A percentile compares a stretch with the other conserved stretches of the same genome.
phyloP scores from a whole-genome alignment of 2,329 filamentous ascomycete genomes.

The Paramyrothecium sp. region DNA sequence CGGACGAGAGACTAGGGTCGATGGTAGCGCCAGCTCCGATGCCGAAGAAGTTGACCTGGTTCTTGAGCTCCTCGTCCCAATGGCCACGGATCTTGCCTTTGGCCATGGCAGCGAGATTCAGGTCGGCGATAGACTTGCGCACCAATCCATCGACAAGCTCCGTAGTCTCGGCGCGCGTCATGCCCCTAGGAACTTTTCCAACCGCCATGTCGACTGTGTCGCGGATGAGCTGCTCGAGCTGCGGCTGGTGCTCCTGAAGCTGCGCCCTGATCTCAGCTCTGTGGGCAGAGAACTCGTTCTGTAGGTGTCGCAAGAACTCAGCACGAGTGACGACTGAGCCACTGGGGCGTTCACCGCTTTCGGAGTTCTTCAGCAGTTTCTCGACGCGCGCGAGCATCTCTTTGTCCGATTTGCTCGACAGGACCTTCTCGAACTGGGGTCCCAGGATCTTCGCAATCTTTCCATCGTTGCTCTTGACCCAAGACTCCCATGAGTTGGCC shows the following conservation, averaged over 20 bases:
- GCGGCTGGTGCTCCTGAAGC: constrained; percentile 33
- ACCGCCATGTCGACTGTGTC: constrained; percentile 25
- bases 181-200: constrained; percentile 20
- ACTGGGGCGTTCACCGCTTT: constrained; percentile 24
- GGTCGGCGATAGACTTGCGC: constrained; percentile 39
- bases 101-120: constrained; percentile 46
- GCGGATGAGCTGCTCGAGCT: constrained; percentile 29
- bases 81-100: constrained; percentile 44
- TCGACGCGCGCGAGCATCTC: constrained; percentile 33
- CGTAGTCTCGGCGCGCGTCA: constrained; percentile 40
- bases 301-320: constrained; percentile 46
- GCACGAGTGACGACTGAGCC: constrained; percentile 42
- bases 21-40: constrained; percentile 64
- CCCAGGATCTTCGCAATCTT: constrained; percentile 29
- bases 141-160: constrained; percentile 40
- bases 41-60: constrained; percentile 73
- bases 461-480: constrained; percentile 49
- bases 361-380: constrained; percentile 34
- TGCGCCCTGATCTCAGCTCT: constrained; percentile 38
- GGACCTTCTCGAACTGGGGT: constrained; percentile 30
- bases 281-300: constrained; percentile 35
- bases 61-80: constrained; percentile 41
- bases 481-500: constrained; percentile 47
- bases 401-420: constrained; percentile 27
- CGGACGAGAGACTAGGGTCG: constrained; percentile 59